phyloP scores from a whole-genome alignment of 345 rosid species.

The Lenwebbia sp. region DNA sequence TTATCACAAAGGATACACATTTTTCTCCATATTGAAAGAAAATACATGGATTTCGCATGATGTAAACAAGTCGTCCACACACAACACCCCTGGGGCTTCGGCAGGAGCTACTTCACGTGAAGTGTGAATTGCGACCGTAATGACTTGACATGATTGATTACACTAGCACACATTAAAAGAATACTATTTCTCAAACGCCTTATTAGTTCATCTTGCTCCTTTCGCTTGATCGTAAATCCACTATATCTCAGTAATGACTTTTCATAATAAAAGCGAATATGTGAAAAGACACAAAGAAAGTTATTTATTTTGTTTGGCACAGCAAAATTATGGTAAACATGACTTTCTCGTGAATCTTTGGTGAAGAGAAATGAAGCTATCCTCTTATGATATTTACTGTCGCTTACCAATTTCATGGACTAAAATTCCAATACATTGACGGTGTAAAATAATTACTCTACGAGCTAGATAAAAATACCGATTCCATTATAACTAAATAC shows the following conservation, averaged over 20 bases:
- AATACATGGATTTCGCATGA: neutral
- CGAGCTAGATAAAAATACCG: neutral
- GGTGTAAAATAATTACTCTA: too few relatives aligned
- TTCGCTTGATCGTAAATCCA: neutral
- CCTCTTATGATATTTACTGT: neutral
- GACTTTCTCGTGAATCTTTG: neutral
- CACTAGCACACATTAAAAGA: neutral
- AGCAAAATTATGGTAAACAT: too few relatives aligned
- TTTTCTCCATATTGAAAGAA: neutral
- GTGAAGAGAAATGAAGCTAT: neutral
- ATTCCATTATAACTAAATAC: neutral
- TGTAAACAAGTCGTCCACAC: neutral
- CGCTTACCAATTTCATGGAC: neutral
- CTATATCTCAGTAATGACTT: neutral
- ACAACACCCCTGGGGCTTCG: neutral
- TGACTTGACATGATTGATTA: neutral
- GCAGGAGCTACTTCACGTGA: neutral
- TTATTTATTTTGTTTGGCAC: neutral
- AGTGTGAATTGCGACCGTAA: neutral
- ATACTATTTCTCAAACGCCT: neutral
- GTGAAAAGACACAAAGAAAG: neutral
- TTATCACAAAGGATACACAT: rapidly evolving
- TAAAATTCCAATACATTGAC: neutral
- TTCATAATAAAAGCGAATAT: neutral
- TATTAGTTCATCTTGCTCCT: neutral